Evolutionary conservation across 2,329 filamentous ascomycete genomes (phyloP), one percentile per base, ranked within the genome.

Genomic region (Magnaporthiopsis incrustans): DNA sequence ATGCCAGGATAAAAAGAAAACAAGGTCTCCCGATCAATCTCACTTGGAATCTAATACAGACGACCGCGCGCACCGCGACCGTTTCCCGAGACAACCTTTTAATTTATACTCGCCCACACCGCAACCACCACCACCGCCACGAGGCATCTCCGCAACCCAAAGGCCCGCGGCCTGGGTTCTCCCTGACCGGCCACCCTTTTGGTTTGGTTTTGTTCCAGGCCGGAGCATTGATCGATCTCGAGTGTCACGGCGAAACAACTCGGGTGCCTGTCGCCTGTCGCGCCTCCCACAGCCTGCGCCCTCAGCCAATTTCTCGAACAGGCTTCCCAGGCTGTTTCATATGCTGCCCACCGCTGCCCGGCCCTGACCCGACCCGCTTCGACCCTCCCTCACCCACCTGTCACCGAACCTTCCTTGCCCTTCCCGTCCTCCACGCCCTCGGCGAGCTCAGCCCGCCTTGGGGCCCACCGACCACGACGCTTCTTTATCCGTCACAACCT

Each of bases 271-370:
- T 6, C 30, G 7, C 30, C 30, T 35, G 67, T 69, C 72, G 75
- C 72, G 71, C 72, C 69, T 73, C 75, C 67, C 72, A 72, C 70
- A 62, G 50, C 70, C 67, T 72, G 68, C 64, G 66, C 66, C 68
- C 65, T 67, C 67, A 70, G 69, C 72, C 71, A 68, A 69, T 53
- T 66, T 66, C 66, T 68, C 67, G 67, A 71, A 70, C 69, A 73
- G 70, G 69, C 70, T 71, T 68, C 69, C 66, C 66, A 68, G 70
- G 69, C 67, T 72, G 73, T 77, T 76, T 76, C 75, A 76, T 71
- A 71, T 72, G 71, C 67, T 68, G 69, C 70, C 70, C 68, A 67
- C 64, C 58, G 35, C 57, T 57, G 66, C 65, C 64, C 53, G 63
- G 59, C 64, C 60, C 32, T 64, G 44, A 62, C 60, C 44, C 50